Evolutionary conservation across 1,284 basidiomycete genomes (phyloP).

Genomic region (Hortiboletus rubellus): DNA sequence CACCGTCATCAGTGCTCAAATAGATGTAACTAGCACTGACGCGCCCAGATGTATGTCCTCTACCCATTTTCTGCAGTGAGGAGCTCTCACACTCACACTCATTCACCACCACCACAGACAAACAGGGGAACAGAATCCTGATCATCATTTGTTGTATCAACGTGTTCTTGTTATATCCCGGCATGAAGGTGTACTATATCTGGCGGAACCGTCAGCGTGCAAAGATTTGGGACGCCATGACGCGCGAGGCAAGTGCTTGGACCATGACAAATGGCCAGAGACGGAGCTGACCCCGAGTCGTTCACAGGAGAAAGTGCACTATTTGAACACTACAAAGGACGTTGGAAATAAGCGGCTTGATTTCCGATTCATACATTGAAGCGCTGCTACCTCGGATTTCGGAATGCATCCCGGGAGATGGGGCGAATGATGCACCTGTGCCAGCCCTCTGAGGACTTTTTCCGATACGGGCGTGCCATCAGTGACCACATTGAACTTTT

Average conservation of each 20-base stretch:
- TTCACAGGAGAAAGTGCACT: constrained; percentile 40
- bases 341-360: constrained; percentile 40
- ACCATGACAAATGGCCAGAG: background rate
- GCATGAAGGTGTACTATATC: constrained; percentile 50
- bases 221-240: constrained; percentile 54
- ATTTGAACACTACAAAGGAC: constrained; percentile 45
- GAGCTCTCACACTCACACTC: background rate
- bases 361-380: constrained; percentile 42
- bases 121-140: constrained; percentile 47
- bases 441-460: too few species aligned
- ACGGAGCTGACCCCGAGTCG: background rate
- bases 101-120: constrained; percentile 35
- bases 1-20: constrained; percentile 41
- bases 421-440: too few species aligned
- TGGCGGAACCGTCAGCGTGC: constrained; percentile 52
- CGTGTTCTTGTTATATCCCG: constrained; percentile 50
- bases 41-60: constrained; percentile 44
- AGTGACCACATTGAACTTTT: too few species aligned
- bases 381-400: background rate
- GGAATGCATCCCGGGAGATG: too few species aligned
- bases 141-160: constrained; percentile 50
- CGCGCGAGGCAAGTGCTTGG: constrained; percentile 38
- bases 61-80: background rate
- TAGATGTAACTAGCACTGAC: constrained; percentile 46
- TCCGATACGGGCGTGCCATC: too few species aligned